Conservation (phyloP, 2,329 filamentous ascomycete genomes). For the Trichoderma sp. region DNA sequence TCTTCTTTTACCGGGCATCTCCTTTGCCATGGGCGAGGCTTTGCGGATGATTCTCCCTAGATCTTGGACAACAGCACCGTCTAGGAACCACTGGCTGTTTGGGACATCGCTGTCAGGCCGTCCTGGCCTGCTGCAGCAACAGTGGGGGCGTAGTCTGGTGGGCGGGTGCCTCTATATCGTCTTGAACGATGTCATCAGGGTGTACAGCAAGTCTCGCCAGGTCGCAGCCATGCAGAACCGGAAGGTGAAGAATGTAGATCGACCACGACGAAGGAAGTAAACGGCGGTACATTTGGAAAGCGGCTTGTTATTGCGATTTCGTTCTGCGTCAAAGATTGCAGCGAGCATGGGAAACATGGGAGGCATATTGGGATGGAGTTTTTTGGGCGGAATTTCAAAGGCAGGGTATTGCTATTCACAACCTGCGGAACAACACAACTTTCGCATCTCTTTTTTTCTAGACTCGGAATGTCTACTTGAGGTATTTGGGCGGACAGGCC, state of each 20-base stretch:
- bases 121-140: slow-evolving; percentile 73
- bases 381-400: slow-evolving; percentile 1
- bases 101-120: slow-evolving; percentile 36
- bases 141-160: slow-evolving; percentile 86
- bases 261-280: slow-evolving; percentile 30
- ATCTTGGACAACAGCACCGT: slow-evolving; percentile 59
- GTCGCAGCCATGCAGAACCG: slow-evolving; percentile 58
- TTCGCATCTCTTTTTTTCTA: neutral
- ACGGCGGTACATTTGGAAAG: neutral
- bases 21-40: slow-evolving; percentile 74
- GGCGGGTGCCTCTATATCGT: slow-evolving; percentile 89
- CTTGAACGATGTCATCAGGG: slow-evolving; percentile 65
- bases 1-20: slow-evolving; percentile 79
- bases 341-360: slow-evolving; percentile 9
- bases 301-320: neutral
- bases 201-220: slow-evolving; percentile 65
- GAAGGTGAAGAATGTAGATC: slow-evolving; percentile 54
- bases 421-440: neutral
- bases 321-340: neutral
- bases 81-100: slow-evolving; percentile 29
- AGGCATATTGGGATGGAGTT: slow-evolving; percentile 16
- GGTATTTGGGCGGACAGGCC: neutral
- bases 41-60: slow-evolving; percentile 68
- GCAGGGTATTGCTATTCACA: neutral
- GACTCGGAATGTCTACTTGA: neutral